phyloP scores from a whole-genome alignment of 1,139 yeast genomes.

The Spathaspora sp. region DNA sequence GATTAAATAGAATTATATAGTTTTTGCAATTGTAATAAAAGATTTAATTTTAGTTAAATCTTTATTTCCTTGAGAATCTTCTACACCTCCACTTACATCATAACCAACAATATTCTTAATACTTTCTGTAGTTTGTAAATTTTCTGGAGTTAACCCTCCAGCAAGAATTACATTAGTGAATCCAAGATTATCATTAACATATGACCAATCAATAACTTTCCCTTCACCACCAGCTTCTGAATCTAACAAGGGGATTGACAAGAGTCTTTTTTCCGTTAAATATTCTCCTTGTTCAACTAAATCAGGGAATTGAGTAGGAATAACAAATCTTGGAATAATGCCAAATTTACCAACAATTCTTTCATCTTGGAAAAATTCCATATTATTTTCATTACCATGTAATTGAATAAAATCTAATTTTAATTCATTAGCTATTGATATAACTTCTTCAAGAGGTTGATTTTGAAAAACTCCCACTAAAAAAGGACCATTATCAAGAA shows the following conservation, averaged over 20 bases:
- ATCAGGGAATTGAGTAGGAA: slow-evolving; percentile 48
- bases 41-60: slow-evolving; percentile 58
- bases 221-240: slow-evolving; percentile 96
- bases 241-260: slow-evolving; percentile 68
- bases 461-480: slow-evolving; percentile 91
- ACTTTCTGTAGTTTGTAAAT: slow-evolving; percentile 53
- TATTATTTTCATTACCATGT: slow-evolving; percentile 79
- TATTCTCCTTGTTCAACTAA: slow-evolving; percentile 22
- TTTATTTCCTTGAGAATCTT: slow-evolving; percentile 64
- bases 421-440: slow-evolving; percentile 43
- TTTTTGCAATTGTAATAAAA: slow-evolving; percentile 54
- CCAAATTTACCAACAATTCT: slow-evolving; percentile 46
- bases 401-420: slow-evolving; percentile 78
- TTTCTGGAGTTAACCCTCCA: slow-evolving; percentile 82
- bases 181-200: slow-evolving; percentile 26
- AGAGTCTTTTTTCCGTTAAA: slow-evolving; percentile 20
- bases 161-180: slow-evolving; percentile 67
- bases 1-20: slow-evolving; percentile 43
- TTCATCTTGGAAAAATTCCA: slow-evolving; percentile 41
- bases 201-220: slow-evolving; percentile 65
- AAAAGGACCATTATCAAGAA: slow-evolving; percentile 59
- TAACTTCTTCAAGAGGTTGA: slow-evolving; percentile 67
- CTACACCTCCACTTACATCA: slow-evolving; percentile 96
- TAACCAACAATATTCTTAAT: slow-evolving; percentile 69
- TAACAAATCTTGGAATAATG: slow-evolving; percentile 68